Evolutionary conservation across 306 rosid species (phyloP).

Genomic region (Mucuna pruriens): DNA sequence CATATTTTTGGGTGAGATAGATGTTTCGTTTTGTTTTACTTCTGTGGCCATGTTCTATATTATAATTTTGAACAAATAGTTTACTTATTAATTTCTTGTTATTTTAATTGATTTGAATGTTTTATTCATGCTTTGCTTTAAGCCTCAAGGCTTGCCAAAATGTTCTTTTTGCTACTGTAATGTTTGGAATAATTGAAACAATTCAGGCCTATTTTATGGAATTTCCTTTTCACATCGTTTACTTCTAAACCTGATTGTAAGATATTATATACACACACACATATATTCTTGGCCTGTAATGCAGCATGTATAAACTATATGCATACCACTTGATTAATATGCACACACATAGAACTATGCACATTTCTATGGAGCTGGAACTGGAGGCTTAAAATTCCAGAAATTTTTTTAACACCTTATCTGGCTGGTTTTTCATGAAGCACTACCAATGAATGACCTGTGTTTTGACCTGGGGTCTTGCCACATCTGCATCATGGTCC

Average conservation of each 20-base stretch:
- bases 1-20: neutral
- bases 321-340: too few species aligned
- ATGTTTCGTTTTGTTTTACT: neutral
- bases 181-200: neutral
- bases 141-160: neutral
- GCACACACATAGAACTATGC: neutral
- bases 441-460: too few species aligned
- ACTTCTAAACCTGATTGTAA: neutral
- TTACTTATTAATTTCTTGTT: neutral
- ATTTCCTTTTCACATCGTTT: neutral
- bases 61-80: neutral
- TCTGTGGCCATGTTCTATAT: neutral
- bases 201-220: neutral
- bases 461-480: too few species aligned
- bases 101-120: neutral
- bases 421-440: too few species aligned
- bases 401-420: too few species aligned
- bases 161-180: neutral
- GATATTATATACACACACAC: neutral
- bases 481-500: too few species aligned
- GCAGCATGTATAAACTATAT: too few species aligned
- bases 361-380: neutral
- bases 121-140: neutral
- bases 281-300: too few species aligned
- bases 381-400: too few species aligned